Evolutionary conservation across 2,329 filamentous ascomycete genomes (phyloP), one percentile per base, ranked within the genome.

Genomic region (Sarocladiaceae sp.): DNA sequence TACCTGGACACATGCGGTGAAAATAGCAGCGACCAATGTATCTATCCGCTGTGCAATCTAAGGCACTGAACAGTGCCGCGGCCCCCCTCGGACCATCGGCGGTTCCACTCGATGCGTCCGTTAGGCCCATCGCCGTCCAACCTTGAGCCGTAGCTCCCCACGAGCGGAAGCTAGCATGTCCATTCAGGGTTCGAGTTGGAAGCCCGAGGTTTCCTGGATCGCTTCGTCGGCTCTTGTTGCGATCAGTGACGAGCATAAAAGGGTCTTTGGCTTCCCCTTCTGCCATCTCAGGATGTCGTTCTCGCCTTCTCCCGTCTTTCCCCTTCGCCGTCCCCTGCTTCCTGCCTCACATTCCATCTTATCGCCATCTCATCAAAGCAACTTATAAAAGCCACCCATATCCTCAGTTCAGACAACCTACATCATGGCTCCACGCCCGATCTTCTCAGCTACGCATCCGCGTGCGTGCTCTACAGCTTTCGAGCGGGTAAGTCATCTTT

Each of bases 391-490:
- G 18, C 16, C 34, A 39, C 33, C 18, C 18, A 35, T 11, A 18
- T n/a, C 20, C 16, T 24, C 29, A 37, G 21, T 26, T 15, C 15
- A 27, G 19, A 49, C 40, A 47, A 50, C 49, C 51, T 53, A 52
- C 55, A 72, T 52, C 53, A 90, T 89, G 85, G 81, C 83, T 54
- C 56, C 57, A 45, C 62, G 75, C 69, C 63, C 93, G 31, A 87
- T 97, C 63, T 97, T 97, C 63, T 82, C 93, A 58, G 88, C 84
- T 47, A 97, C 93, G 56, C 91, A 97, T 67, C 93, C 93, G 27
- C 78, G 93, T 66, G 88, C 91, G 52, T 96, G 90, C 72, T 96
- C 90, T 46, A 97, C 93, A 40, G 93, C 93, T 23, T 98, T 97
- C 69, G 93, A 98, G 73, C 77, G 91, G 66, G 91, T 94, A 73